phyloP scores from a whole-genome alignment of 805 yeast genomes.

The Sugiyamaella americana region DNA sequence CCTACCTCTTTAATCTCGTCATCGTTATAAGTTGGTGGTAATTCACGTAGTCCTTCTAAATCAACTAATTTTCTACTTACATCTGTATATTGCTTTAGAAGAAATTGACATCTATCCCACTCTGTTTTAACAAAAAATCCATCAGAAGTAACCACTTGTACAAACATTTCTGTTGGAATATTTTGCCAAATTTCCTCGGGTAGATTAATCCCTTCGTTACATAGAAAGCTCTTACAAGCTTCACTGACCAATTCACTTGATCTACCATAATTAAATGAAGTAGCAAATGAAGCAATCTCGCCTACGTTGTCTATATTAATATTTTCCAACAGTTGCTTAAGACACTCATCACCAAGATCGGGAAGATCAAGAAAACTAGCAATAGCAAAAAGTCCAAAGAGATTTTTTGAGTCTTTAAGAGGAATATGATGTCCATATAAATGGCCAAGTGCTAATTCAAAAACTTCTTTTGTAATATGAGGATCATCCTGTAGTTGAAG shows the following conservation, averaged over 20 bases:
- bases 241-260: slow-evolving; percentile 41
- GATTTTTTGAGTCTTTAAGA: slow-evolving; percentile 32
- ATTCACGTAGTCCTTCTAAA: neutral
- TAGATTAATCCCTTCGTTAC: slow-evolving; percentile 45
- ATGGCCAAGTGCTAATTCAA: slow-evolving; percentile 43
- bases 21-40: too few relatives aligned
- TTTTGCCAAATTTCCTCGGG: slow-evolving; percentile 17
- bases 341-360: slow-evolving; percentile 40
- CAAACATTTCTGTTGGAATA: slow-evolving; percentile 39
- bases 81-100: slow-evolving; percentile 26
- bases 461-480: slow-evolving; percentile 39
- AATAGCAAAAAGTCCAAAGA: slow-evolving; percentile 37
- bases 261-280: slow-evolving; percentile 39
- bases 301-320: slow-evolving; percentile 37
- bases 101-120: slow-evolving; percentile 49
- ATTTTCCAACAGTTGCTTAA: slow-evolving; percentile 35
- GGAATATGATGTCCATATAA: slow-evolving; percentile 41
- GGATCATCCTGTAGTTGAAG: slow-evolving; percentile 33
- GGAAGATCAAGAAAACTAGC: slow-evolving; percentile 46
- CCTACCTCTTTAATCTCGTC: neutral
- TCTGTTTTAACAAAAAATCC: slow-evolving; percentile 50
- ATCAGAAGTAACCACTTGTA: slow-evolving; percentile 43
- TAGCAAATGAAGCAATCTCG: slow-evolving; percentile 38
- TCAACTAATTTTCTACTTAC: neutral
- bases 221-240: slow-evolving; percentile 41